Conservation (phyloP, 2,329 filamentous ascomycete species). For the Verruconis gallopava region DNA sequence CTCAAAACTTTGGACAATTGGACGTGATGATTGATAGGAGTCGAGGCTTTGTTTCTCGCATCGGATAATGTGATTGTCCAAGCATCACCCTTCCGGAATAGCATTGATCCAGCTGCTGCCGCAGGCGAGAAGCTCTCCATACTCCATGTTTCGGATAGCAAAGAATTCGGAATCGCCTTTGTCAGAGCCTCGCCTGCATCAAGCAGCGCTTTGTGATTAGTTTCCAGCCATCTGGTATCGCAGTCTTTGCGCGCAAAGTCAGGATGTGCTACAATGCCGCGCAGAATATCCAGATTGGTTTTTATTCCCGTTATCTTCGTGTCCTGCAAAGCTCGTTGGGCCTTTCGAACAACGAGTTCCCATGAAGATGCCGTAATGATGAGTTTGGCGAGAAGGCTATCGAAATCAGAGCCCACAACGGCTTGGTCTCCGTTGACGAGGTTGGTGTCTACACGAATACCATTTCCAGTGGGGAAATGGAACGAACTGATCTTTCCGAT, state of each 20-base stretch:
- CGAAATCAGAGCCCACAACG: constrained; percentile 42
- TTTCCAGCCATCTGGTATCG: constrained; percentile 47
- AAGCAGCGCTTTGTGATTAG: constrained; percentile 31
- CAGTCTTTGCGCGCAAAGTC: constrained; percentile 37
- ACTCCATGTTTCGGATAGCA: constrained; percentile 14
- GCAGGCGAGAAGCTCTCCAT: constrained; percentile 8
- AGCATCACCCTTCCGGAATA: constrained; percentile 46
- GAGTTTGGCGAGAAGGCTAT: constrained; percentile 47
- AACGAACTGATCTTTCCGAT: constrained; percentile 46
- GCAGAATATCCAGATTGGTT: constrained; percentile 43
- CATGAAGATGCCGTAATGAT: constrained; percentile 43
- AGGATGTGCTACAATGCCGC: constrained; percentile 38
- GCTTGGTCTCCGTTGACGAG: constrained; percentile 30
- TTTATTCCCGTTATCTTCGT: constrained; percentile 43
- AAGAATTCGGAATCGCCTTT: constrained; percentile 6
- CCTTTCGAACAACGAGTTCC: constrained; percentile 40
- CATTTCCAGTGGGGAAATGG: constrained; percentile 43
- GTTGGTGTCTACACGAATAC: constrained; percentile 44
- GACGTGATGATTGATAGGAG: constrained; percentile 33
- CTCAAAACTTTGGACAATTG: constrained; percentile 40
- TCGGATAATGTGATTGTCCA: constrained; percentile 41
- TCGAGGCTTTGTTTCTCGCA: constrained; percentile 14
- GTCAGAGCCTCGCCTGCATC: constrained; percentile 18
- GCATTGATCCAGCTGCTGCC: constrained; percentile 10
- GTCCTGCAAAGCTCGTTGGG: constrained; percentile 42